Conservation (phyloP, 1,284 basidiomycete genomes). For the Gastroboletus turbinatus region DNA sequence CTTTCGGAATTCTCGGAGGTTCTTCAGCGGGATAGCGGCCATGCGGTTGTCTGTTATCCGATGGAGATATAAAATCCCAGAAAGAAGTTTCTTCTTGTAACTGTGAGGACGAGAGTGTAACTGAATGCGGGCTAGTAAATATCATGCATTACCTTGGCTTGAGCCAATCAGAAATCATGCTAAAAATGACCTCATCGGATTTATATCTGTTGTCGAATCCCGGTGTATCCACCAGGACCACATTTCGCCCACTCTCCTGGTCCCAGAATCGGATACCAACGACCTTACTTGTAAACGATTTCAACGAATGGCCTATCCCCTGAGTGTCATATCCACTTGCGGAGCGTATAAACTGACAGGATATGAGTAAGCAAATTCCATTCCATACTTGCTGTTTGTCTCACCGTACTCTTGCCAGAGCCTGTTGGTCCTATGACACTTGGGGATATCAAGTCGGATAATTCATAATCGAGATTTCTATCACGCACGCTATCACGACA, state of each 20-base stretch:
- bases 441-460: background rate
- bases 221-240: no score
- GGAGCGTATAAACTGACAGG: no score
- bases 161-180: constrained; percentile 28
- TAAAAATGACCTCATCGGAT: constrained; percentile 25
- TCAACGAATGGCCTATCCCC: no score
- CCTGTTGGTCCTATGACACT: constrained; percentile 26
- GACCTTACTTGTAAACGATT: no score
- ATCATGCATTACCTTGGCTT: constrained; percentile 9
- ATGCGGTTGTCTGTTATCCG: constrained; percentile 48
- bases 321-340: no score
- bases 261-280: no score
- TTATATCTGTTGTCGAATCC: constrained; percentile 19
- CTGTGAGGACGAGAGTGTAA: constrained; percentile 19
- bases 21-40: constrained; percentile 41
- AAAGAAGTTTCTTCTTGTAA: constrained; percentile 34
- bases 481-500: no score
- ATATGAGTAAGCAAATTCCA: background rate
- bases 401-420: no score
- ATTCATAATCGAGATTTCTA: background rate
- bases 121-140: background rate
- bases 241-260: no score
- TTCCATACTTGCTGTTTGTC: background rate
- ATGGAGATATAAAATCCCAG: constrained; percentile 51
- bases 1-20: constrained; percentile 28